Evolutionary conservation across 768 basidiomycete species (phyloP).

Genomic region (Coprinellus aureogranulatus): DNA sequence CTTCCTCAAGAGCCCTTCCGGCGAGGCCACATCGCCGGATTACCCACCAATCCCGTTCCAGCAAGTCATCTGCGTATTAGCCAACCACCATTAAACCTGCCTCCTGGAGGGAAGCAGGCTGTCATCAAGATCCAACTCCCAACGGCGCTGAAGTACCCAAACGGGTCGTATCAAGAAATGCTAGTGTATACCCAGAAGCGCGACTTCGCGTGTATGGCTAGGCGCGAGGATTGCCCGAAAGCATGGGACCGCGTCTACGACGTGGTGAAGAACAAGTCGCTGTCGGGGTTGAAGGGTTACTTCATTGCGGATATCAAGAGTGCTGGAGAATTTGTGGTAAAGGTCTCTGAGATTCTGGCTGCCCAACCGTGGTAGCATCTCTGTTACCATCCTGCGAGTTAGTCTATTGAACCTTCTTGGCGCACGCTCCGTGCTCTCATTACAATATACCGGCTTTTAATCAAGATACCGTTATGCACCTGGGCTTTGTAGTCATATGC

Average conservation of each 20-base stretch:
- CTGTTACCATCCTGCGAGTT: too few relatives aligned
- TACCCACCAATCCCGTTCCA: not conserved
- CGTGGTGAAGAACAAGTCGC: not conserved
- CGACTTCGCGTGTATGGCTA: not conserved
- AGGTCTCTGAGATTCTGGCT: not conserved
- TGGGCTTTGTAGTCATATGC: too few relatives aligned
- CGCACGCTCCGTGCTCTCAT: too few relatives aligned
- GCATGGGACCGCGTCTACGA: not conserved
- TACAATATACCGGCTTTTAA: too few relatives aligned
- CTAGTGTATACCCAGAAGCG: not conserved
- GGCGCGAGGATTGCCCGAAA: not conserved
- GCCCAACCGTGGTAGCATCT: constrained; percentile 2
- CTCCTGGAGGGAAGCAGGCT: not conserved
- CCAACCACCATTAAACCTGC: not conserved
- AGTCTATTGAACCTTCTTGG: too few relatives aligned
- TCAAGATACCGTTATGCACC: too few relatives aligned
- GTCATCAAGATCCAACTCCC: constrained; percentile 3
- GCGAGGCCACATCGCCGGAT: not conserved
- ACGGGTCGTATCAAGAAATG: not conserved
- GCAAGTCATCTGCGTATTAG: not conserved
- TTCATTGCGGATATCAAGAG: constrained; percentile 1
- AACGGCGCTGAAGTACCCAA: too few relatives aligned
- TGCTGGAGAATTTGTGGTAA: not conserved
- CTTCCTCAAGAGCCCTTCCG: not conserved
- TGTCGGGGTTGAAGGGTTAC: not conserved